Conservation (phyloP, 192 early-diverging fungal genomes). For the Linnemannia hyalina region DNA sequence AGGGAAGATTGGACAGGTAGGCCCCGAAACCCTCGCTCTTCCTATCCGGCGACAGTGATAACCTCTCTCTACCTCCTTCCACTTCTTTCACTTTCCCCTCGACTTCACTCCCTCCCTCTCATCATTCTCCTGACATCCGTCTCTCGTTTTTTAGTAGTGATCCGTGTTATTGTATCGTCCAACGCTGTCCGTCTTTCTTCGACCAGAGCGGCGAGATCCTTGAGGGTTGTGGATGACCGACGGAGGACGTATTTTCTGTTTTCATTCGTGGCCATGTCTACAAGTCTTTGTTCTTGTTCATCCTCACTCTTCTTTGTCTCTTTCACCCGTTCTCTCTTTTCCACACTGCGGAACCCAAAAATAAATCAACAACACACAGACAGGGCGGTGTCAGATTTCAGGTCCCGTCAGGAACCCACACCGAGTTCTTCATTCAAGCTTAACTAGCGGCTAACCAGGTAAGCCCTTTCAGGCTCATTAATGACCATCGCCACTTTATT, state of each 20-base stretch:
- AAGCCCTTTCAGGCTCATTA: not conserved
- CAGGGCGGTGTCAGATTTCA: not conserved
- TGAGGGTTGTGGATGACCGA: no score
- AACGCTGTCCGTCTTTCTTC: no score
- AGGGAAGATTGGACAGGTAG: not conserved
- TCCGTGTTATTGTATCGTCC: not conserved
- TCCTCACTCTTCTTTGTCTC: no score
- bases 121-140: not conserved
- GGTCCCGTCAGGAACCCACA: not conserved
- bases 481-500: no score
- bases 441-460: not conserved
- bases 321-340: no score
- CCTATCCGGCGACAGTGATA: not conserved
- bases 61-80: not conserved
- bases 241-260: no score
- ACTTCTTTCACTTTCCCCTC: no score
- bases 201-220: no score
- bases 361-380: not conserved
- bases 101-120: not conserved
- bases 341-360: no score
- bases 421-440: not conserved
- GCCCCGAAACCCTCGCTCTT: not conserved
- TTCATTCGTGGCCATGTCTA: no score
- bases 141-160: not conserved
- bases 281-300: no score